Base-by-base conservation (phyloP, 2,329 filamentous ascomycete species). In the Diaporthe caulivora region DNA sequence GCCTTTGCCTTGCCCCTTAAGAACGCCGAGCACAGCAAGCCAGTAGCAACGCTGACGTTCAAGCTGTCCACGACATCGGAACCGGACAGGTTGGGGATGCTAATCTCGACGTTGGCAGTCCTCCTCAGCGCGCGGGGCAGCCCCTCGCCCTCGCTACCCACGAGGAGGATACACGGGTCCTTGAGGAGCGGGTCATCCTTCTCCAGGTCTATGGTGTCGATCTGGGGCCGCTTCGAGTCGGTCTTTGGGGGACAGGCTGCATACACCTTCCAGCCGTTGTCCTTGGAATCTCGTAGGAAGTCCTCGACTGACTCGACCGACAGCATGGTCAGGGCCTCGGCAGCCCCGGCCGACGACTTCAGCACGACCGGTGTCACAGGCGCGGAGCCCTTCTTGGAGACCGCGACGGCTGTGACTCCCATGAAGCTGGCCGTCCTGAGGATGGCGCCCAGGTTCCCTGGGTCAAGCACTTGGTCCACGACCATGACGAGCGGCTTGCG, bases 11-110 rank as follows among this genome's bases (percentile, higher is more conserved):
- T 75, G 1, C 82, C 81, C 78, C 84, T 88, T 78, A 94, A 80
- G 79, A 97, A 94, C 0, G 92, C 86, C 76, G 92, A 89, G 75
- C 92, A 92, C 67, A 98, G 84, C 64, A 98, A 84, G 1, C 91
- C 95, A 9, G 94, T 91, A 1, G 97, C 96, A 26, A 97, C 95
- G 80, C 94, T 95, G 51, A 98, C 97, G 80, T 99, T 98, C 81
- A 99, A 84, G 81, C 95, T 98, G 82, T 98, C 96, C 3, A 99
- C 91, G 80, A 77, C 91, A 81, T 78, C 86, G 75, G 80, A 84
- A 54, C 82, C 87, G 76, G 77, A 84, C 81, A 81, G 88, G 81
- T 81, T 89, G 76, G 87, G 88, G 70, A 99, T 94, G 9, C 92
- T 90, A 6, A 92, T 78, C 77, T 92, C 87, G 40, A 86, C 86